phyloP scores from a whole-genome alignment of 495 filamentous ascomycete species.

The Tuber umbilicatum region DNA sequence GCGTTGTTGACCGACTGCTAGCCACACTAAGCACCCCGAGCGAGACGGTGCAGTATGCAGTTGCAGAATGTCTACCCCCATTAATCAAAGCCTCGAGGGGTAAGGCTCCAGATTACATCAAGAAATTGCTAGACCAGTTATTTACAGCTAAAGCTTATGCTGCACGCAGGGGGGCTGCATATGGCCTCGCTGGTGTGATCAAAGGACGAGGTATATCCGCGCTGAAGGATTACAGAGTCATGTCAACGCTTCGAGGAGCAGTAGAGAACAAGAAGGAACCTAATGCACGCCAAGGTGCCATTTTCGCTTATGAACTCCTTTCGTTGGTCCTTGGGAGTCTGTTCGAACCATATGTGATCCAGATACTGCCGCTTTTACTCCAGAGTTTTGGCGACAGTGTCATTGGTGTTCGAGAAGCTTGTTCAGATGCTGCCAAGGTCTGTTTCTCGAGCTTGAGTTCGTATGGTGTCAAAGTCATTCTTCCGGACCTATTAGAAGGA shows the following conservation, averaged over 20 bases:
- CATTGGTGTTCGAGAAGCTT: slow-evolving; percentile 83
- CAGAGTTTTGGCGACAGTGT: slow-evolving; percentile 81
- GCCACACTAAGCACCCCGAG: slow-evolving; percentile 89
- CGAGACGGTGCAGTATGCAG: slow-evolving; percentile 91
- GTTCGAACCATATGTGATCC: slow-evolving; percentile 94
- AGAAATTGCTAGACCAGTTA: slow-evolving; percentile 70
- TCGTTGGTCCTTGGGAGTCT: slow-evolving; percentile 75
- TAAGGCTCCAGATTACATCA: slow-evolving; percentile 68
- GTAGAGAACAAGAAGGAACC: slow-evolving; percentile 87
- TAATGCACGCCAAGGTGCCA: slow-evolving; percentile 78
- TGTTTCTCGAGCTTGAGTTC: slow-evolving; percentile 90
- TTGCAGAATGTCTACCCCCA: slow-evolving; percentile 86
- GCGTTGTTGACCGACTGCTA: slow-evolving; percentile 75
- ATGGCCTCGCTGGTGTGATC: slow-evolving; percentile 86
- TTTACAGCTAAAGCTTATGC: slow-evolving; percentile 83
- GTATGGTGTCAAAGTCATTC: slow-evolving; percentile 87
- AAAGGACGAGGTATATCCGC: slow-evolving; percentile 76
- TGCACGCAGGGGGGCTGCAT: slow-evolving; percentile 82
- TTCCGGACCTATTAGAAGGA: slow-evolving; percentile 86
- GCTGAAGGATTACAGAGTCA: slow-evolving; percentile 75
- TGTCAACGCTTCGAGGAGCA: slow-evolving; percentile 67
- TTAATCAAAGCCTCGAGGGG: slow-evolving; percentile 73
- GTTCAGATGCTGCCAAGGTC: slow-evolving; percentile 84
- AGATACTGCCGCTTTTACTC: slow-evolving; percentile 85
- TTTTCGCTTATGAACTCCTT: slow-evolving; percentile 84